Percentiles rank a stretch among this genome's conserved stretches.
Conservation (phyloP, 139 green algal species). For the Chlamydomonas sp. region DNA sequence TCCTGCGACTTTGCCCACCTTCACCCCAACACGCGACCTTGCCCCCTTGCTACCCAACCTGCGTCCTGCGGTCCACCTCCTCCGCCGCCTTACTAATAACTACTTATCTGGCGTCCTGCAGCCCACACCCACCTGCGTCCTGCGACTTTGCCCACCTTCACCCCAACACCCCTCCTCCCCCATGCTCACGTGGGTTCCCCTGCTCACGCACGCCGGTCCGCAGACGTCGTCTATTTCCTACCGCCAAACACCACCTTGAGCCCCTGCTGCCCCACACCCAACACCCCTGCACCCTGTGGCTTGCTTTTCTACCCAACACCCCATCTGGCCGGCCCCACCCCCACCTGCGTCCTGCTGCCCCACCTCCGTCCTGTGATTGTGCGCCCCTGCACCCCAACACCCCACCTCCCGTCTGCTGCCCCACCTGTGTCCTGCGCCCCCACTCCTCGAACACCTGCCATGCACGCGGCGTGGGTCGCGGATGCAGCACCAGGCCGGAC, state of each 20-base stretch:
- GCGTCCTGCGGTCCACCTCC: no score
- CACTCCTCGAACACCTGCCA: constrained; percentile 77
- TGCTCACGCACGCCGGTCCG: no score
- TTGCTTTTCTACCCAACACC: background rate
- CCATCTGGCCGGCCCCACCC: no score
- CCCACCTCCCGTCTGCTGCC: no score
- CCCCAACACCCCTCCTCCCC: background rate
- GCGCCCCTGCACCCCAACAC: background rate
- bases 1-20: background rate
- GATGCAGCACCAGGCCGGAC: constrained; percentile 45
- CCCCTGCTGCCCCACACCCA: no score
- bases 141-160: background rate
- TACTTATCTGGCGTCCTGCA: background rate
- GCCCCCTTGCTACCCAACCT: no score
- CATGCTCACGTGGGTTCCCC: background rate
- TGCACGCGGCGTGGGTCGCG: constrained; percentile 59
- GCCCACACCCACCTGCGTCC: constrained; percentile 14
- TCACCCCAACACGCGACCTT: background rate
- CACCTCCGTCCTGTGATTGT: constrained; percentile 22
- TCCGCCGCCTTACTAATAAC: background rate
- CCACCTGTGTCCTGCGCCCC: constrained; percentile 64
- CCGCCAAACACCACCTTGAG: no score
- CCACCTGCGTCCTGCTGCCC: no score
- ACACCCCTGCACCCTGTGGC: no score
- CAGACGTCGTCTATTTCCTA: no score